A percentile compares a stretch with the other conserved stretches of the same genome.
These are phyloP conservation scores for Mycena rosella DNA, from an alignment of 768 basidiomycete species.

Conservation along the genomic window DNA sequence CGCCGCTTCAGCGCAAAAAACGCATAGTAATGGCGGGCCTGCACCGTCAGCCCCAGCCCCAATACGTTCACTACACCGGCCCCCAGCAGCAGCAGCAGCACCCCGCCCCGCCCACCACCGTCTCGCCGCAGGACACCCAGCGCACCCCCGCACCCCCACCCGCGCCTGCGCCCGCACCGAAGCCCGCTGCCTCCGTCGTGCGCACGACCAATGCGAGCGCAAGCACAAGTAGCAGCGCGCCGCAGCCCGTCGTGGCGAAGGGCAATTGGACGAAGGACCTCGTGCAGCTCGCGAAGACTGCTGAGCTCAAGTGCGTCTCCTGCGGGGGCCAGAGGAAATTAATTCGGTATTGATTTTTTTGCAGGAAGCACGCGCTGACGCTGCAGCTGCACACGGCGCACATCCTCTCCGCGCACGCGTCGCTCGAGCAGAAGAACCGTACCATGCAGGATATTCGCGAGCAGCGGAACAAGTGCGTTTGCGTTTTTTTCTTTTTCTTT, in stretches of 20 bases:
- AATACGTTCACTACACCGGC: constrained; percentile 24
- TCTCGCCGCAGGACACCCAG: constrained; percentile 35
- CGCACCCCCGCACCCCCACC: constrained; percentile 6
- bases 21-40: constrained; percentile 20
- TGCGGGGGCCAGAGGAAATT: background rate
- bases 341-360: background rate
- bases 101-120: constrained; percentile 13
- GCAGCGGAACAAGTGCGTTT: constrained; percentile 84
- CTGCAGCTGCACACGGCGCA: constrained; percentile 90
- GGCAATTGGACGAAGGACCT: constrained; percentile 92
- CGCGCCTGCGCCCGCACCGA: too few relatives aligned
- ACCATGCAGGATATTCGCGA: constrained; percentile 85
- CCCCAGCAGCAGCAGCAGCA: constrained; percentile 5
- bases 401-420: constrained; percentile 85
- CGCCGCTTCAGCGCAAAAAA: background rate
- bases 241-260: constrained; percentile 64
- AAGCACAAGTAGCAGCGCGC: background rate
- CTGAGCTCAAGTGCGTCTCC: constrained; percentile 82
- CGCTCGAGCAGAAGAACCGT: constrained; percentile 81
- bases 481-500: background rate
- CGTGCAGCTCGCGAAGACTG: constrained; percentile 88
- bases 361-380: constrained; percentile 76
- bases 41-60: constrained; percentile 15
- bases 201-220: background rate
- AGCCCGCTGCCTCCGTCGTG: background rate